Evolutionary conservation across 1,139 yeast species (phyloP).

Genomic region (Hemisphaericaspora xylanilytica): DNA sequence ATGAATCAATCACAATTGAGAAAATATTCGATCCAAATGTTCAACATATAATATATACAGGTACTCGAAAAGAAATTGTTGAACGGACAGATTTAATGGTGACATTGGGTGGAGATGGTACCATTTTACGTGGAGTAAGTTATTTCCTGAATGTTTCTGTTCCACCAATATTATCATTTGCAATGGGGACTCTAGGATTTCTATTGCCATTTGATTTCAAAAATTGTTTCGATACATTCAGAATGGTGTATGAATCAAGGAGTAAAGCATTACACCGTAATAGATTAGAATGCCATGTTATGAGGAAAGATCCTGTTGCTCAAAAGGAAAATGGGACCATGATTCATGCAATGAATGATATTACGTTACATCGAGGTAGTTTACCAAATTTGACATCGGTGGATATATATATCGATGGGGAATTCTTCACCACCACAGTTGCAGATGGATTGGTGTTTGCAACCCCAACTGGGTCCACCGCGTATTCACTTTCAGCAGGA

Average conservation of each 20-base stretch:
- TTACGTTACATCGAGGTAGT: constrained; percentile 82
- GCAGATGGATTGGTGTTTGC: constrained; percentile 87
- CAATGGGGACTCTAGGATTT: constrained; percentile 90
- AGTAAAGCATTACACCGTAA: constrained; percentile 73
- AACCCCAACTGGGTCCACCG: constrained; percentile 94
- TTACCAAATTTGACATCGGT: constrained; percentile 82
- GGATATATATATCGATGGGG: constrained; percentile 78
- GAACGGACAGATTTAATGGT: constrained; percentile 67
- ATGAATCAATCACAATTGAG: constrained; percentile 22
- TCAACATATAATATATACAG: constrained; percentile 45
- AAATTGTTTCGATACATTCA: constrained; percentile 60
- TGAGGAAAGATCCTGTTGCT: constrained; percentile 29
- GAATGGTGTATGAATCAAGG: constrained; percentile 61
- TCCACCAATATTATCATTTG: constrained; percentile 87
- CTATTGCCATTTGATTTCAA: constrained; percentile 79
- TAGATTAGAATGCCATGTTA: constrained; percentile 73
- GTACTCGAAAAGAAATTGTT: constrained; percentile 55
- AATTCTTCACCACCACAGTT: constrained; percentile 81
- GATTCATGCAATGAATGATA: constrained; percentile 87
- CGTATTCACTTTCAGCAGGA: constrained; percentile 87
- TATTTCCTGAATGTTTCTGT: constrained; percentile 66
- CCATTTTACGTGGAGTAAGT: constrained; percentile 72
- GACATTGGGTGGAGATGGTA: constrained; percentile 86
- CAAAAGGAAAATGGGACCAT: constrained; percentile 17
- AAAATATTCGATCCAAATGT: constrained; percentile 9